These are phyloP conservation scores for Podila epicladia DNA, from an alignment of 192 early-diverging fungal genomes.

Conservation along the genomic window DNA sequence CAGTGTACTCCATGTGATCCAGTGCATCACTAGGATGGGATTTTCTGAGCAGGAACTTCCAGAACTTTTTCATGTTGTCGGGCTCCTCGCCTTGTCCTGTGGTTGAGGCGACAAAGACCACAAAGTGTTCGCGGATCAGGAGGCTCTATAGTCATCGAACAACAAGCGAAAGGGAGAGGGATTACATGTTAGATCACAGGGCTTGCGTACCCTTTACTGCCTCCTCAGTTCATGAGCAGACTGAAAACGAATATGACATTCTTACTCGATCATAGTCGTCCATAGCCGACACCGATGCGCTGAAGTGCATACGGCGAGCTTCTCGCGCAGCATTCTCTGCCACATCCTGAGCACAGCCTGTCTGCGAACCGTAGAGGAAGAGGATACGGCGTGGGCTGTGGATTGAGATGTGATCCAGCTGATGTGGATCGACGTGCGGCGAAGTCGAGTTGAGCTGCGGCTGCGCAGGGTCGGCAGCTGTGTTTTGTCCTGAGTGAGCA, in stretches of 20 bases:
- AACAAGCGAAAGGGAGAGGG: not conserved
- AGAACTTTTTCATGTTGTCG: conserved; percentile 92
- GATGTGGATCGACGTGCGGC: not conserved
- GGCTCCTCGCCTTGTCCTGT: conserved; percentile 95
- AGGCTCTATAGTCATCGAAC: conserved; percentile 52
- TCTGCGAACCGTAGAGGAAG: conserved; percentile 93
- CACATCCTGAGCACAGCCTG: conserved; percentile 91
- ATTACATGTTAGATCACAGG: not conserved
- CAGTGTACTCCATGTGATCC: conserved; percentile 75
- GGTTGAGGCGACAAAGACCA: conserved; percentile 90
- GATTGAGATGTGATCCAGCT: conserved; percentile 35
- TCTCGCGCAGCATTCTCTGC: conserved; percentile 86
- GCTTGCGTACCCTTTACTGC: not conserved
- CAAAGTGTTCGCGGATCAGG: conserved; percentile 67
- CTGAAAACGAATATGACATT: not conserved
- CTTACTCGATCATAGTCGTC: conserved; percentile 77
- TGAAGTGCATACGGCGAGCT: conserved; percentile 79
- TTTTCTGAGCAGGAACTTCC: conserved; percentile 91
- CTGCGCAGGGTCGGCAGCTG: no score
- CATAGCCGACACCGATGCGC: conserved; percentile 71
- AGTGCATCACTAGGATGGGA: conserved; percentile 73
- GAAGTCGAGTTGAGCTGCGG: not conserved
- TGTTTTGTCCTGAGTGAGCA: no score
- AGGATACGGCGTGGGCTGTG: conserved; percentile 60
- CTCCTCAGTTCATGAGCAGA: not conserved